phyloP scores from a whole-genome alignment of 1,284 basidiomycete species.

The Butyriboletus regius region DNA sequence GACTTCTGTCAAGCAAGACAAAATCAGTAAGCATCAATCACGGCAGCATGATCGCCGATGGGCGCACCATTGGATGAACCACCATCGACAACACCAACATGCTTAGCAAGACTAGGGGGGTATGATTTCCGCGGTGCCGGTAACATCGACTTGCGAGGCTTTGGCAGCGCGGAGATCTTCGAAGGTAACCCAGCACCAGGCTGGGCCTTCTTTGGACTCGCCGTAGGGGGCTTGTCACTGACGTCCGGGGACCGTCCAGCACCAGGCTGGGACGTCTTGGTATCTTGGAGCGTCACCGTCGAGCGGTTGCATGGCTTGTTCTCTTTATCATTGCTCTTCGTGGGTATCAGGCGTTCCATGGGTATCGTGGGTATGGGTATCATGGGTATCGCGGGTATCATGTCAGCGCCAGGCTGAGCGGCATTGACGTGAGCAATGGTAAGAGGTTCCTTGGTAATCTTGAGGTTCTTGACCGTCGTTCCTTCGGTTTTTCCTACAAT shows the following conservation, averaged over 20 bases:
- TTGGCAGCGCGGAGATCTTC: background rate
- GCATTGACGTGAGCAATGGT: background rate
- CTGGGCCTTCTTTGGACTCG: no score
- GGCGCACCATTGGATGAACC: slow-evolving; percentile 7
- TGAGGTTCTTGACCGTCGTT: background rate
- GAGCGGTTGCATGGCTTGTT: slow-evolving; percentile 9
- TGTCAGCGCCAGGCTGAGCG: slow-evolving; percentile 7
- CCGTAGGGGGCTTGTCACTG: no score
- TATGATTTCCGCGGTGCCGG: slow-evolving; percentile 6
- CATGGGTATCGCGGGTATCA: slow-evolving; percentile 5
- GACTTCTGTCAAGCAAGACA: slow-evolving; percentile 5
- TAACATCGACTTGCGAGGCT: slow-evolving; percentile 10
- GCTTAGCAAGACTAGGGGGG: background rate
- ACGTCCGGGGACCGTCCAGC: background rate
- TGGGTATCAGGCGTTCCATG: background rate
- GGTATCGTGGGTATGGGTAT: slow-evolving; percentile 9
- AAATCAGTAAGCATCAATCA: slow-evolving; percentile 8
- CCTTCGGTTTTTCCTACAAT: background rate
- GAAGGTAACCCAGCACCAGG: slow-evolving; percentile 1
- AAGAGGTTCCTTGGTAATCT: background rate
- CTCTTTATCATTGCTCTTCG: slow-evolving; percentile 17
- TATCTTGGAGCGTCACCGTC: slow-evolving; percentile 7
- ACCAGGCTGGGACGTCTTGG: background rate
- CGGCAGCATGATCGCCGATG: background rate
- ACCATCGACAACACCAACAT: background rate